Base-by-base conservation (phyloP, 257 asterid genomes). In the Asclepias syriaca region DNA sequence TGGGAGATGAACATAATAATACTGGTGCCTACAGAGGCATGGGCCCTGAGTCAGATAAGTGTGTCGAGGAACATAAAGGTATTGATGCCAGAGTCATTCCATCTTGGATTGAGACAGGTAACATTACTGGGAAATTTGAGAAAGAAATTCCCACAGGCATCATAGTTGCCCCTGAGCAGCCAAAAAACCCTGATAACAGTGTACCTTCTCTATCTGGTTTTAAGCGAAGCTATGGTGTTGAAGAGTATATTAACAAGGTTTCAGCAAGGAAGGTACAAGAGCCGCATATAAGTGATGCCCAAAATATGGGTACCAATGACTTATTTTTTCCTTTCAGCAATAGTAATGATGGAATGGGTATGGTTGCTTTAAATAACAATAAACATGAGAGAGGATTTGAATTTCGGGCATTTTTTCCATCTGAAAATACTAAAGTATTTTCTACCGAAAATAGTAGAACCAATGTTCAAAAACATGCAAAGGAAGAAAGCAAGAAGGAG, bases 361-460 rank as follows among this genome's bases (percentile, higher is more conserved):
- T 72, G 63, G 79, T 75, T 79, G 32, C 86, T 53, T 14, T 76
- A 46, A 21, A 51, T 66, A 78, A 76, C 67, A 71, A 59, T 46
- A 84, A 83, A 76, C 72, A 78, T 68, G 84, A 74, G 63, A 78
- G 74, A 19, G 68, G 79, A 56, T 77, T 81, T 74, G 86, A 77
- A 75, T 81, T 57, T 63, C 83, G 81, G 80, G 72, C 90, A 34
- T 71, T 80, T 78, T 83, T 85, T 79, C 68, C 82, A 21, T 60
- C 82, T 60, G 77, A 60, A 78, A 72, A 74, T 40, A 76, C 72
- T 68, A 77, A 76, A 49, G 77, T 67, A 69, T 72, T 83, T 68
- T 66, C 73, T 69, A 65, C 80, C 46, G 89, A 82, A 71, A 88
- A 78, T 72, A 75, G 74, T 54, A 57, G 71, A 71, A 73, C 77